Conservation (phyloP, 2,329 filamentous ascomycete genomes). For the Apiospora hydei region DNA sequence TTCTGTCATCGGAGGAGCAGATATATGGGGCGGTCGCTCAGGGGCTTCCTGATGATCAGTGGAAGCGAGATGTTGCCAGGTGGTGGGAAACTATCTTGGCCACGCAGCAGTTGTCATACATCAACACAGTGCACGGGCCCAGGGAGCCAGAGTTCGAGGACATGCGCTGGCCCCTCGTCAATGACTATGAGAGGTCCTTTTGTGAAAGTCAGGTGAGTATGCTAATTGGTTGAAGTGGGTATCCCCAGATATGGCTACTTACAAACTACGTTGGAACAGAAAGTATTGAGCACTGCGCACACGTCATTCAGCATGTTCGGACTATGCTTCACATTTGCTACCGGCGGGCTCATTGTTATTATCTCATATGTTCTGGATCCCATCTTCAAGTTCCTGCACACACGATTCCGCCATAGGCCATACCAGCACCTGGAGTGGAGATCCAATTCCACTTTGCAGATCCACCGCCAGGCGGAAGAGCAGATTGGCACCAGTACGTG, state of each 20-base stretch:
- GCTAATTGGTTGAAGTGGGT: too few relatives aligned
- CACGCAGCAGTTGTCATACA: neutral
- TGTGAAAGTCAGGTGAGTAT: slow-evolving; percentile 4
- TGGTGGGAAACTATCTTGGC: neutral
- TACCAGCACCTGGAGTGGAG: neutral
- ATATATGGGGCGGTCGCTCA: too few relatives aligned
- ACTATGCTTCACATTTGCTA: neutral
- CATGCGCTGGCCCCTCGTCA: neutral
- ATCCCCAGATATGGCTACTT: neutral
- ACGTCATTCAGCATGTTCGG: neutral
- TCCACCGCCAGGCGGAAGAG: slow-evolving; percentile 1
- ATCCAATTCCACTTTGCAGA: neutral
- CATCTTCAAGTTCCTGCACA: neutral
- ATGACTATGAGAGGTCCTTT: neutral
- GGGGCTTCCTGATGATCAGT: neutral
- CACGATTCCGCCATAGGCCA: neutral
- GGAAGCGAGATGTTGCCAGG: neutral
- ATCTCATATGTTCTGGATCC: neutral
- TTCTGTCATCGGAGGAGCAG: neutral
- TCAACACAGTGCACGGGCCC: neutral
- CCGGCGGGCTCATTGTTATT: neutral
- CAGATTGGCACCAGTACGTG: neutral
- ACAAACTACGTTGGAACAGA: neutral
- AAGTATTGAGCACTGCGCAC: neutral
- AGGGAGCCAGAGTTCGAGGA: neutral